Evolutionary conservation across 768 basidiomycete genomes (phyloP).

Genomic region (Porphyrellus cyaneotinctus): DNA sequence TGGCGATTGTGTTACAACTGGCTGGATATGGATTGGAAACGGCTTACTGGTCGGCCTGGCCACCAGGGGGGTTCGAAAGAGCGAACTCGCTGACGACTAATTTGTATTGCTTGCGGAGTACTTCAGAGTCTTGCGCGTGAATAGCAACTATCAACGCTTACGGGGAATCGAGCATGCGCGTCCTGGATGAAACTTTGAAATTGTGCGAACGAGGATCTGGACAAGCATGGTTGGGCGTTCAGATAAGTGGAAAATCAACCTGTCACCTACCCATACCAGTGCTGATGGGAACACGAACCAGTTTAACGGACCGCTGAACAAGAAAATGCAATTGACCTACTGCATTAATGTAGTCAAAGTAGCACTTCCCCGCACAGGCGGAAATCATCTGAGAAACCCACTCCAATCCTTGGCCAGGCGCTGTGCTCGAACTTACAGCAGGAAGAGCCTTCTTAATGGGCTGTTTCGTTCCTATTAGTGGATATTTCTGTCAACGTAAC

Average conservation of each 20-base stretch:
- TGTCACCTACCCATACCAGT: conserved; percentile 28
- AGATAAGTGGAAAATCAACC: not conserved
- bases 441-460: conserved; percentile 38
- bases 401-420: conserved; percentile 31
- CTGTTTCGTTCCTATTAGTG: conserved; percentile 13
- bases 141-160: conserved; percentile 1
- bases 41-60: conserved; percentile 29
- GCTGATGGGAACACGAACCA: conserved; percentile 5
- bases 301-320: not conserved
- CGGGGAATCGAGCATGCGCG: conserved; percentile 28
- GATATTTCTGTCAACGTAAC: not conserved
- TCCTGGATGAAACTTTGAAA: conserved; percentile 29
- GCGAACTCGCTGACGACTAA: conserved; percentile 34
- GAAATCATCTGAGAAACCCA: conserved; percentile 35
- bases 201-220: conserved; percentile 23
- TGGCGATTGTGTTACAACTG: not conserved
- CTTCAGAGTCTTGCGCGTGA: conserved; percentile 2
- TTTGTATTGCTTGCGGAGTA: conserved; percentile 13
- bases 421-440: conserved; percentile 32
- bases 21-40: not conserved
- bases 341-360: conserved; percentile 35
- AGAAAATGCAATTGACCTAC: conserved; percentile 11
- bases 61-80: conserved; percentile 29
- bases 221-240: conserved; percentile 1
- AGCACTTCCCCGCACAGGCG: conserved; percentile 34